Evolutionary conservation across 129 eudicot genomes (phyloP), one percentile per base, ranked within the genome.

Genomic region (Flaveria sonorensis): DNA sequence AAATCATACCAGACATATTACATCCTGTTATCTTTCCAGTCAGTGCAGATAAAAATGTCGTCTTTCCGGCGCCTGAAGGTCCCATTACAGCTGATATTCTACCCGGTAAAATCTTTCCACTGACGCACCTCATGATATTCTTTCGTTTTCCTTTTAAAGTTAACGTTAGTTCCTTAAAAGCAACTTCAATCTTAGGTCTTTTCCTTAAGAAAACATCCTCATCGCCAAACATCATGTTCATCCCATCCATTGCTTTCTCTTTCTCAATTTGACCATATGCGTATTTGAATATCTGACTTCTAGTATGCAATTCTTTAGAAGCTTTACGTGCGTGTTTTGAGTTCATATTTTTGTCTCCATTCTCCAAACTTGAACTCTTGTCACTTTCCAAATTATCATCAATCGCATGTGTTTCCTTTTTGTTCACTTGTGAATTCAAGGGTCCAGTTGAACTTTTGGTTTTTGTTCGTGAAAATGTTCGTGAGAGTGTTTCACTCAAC

Each of bases 41-140:
- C 63, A 93, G 73, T 50, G 98, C 95, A 36, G 95, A 88, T 62
- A 93, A 88, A 82, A 93, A 93, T 1, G 98, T 93, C 12, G 98
- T 93, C 76, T 93, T 93, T 56, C 98, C 98, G 1, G 98, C 98
- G 19, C 98, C 98, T 1, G 98, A 93, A 61, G 98, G 98, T 36
- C 98, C 98, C 98, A 93, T 93, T 36, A 93, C 98, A 73, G 98
- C 98, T 47, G 98, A 90, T 69, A 93, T 87, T 61, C 95, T 87
- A 20, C 98, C 98, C 0, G 98, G 98, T 77, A 76, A 52, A 48
- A 93, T 66, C 62, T 88, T 93, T 53, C 98, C 98, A 66, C 95
- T 85, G 18, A 93, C 95, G 66, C 83, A 80, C 87, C 98, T 91
- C 96, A 93, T 88, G 15, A 93, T 74, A 69, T 87, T 92, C 79